Percentiles rank a stretch among this genome's conserved stretches.
These are phyloP conservation scores for Yamadazyma sp. DNA, from an alignment of 805 yeast genomes.

Conservation along the genomic window DNA sequence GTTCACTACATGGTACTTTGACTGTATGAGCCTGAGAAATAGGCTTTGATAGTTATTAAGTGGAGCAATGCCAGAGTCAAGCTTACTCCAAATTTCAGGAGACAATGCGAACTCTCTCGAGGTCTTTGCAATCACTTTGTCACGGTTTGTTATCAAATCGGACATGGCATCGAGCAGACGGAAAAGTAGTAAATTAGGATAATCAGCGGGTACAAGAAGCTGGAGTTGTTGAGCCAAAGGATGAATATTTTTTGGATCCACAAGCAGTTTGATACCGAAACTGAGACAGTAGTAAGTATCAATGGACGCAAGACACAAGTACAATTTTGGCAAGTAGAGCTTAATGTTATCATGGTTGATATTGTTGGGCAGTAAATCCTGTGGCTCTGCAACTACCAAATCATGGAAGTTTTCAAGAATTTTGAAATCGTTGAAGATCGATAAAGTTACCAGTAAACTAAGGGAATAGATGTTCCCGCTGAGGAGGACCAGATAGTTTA, in stretches of 20 bases:
- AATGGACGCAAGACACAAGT: conserved; percentile 44
- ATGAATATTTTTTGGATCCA: conserved; percentile 10
- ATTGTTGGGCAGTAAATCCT: conserved; percentile 7
- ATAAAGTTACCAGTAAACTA: conserved; percentile 51
- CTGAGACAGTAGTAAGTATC: conserved; percentile 33
- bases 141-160: conserved; percentile 18
- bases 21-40: conserved; percentile 28
- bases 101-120: conserved; percentile 2
- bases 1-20: conserved; percentile 37
- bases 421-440: conserved; percentile 59
- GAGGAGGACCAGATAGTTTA: conserved; percentile 57
- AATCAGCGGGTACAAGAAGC: conserved; percentile 19
- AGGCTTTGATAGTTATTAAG: conserved; percentile 5
- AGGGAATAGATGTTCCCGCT: conserved; percentile 62
- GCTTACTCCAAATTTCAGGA: conserved; percentile 8
- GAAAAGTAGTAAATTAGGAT: conserved; percentile 15
- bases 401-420: conserved; percentile 46
- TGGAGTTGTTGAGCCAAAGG: conserved; percentile 16
- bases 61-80: conserved; percentile 10
- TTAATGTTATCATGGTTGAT: conserved; percentile 25
- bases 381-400: conserved; percentile 15
- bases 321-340: conserved; percentile 43
- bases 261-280: conserved; percentile 31
- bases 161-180: conserved; percentile 14
- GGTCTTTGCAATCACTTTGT: conserved; percentile 11